Evolutionary conservation across 1,139 yeast genomes (phyloP).

Genomic region (Geotrichum citri-aurantii): DNA sequence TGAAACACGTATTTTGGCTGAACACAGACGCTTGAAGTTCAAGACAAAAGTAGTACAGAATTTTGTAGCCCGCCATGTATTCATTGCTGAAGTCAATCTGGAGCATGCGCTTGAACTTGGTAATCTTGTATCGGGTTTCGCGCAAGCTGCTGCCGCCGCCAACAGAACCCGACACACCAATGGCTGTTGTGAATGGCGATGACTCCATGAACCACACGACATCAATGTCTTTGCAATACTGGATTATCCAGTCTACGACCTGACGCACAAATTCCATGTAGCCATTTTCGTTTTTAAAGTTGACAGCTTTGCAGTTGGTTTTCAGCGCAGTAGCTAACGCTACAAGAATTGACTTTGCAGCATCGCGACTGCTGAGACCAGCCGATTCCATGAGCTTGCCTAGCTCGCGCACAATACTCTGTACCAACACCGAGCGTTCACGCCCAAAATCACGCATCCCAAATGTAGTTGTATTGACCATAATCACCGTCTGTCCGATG

Average conservation of each 20-base stretch:
- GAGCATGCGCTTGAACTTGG: constrained; percentile 13
- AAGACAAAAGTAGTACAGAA: constrained; percentile 14
- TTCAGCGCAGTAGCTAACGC: constrained; percentile 7
- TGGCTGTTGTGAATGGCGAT: background rate
- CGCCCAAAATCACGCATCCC: background rate
- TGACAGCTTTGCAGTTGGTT: constrained; percentile 7
- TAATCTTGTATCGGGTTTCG: constrained; percentile 6
- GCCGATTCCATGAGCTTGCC: background rate
- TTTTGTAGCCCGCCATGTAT: constrained; percentile 10
- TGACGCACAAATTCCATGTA: constrained; percentile 11
- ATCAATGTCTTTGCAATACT: constrained; percentile 1
- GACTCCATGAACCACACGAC: constrained; percentile 14
- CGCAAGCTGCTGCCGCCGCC: background rate
- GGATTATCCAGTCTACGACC: constrained; percentile 8
- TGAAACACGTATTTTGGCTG: constrained; percentile 1
- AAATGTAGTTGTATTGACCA: background rate
- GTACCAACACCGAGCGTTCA: background rate
- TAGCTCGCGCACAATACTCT: background rate
- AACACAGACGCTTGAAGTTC: constrained; percentile 13
- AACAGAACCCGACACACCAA: background rate
- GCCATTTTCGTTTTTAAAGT: constrained; percentile 8
- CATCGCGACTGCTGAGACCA: background rate
- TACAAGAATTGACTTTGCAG: background rate
- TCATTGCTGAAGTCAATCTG: constrained; percentile 14
- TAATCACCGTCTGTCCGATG: background rate